Base-by-base conservation (phyloP, 768 basidiomycete genomes). In the Tricholomella constricta region DNA sequence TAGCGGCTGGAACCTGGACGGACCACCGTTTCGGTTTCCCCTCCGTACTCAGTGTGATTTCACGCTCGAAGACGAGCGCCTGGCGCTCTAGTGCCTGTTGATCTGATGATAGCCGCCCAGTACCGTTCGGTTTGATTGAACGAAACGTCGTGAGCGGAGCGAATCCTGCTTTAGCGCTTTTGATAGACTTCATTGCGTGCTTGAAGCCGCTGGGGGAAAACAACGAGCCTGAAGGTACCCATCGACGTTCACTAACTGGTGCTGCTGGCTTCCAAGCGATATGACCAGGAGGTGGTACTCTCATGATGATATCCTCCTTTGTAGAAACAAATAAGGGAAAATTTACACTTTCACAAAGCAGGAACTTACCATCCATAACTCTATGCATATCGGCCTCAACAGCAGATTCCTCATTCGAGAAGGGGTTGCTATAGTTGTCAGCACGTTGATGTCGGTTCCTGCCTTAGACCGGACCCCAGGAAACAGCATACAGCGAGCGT, bases 41-140 rank as follows among this genome's bases (percentile, higher is more conserved):
- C 50, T 59, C 65, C 9, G 70, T 53, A 10, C 59, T 46, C 15
- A 71, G 44, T 11, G 66, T 70, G 35, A 72, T 70, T 41, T 72
- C 66, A 22, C 62, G 71, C 56, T 75, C 70, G 45, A 71, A 71
- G 17, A 71, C 66, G 20, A 71, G 58, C 9, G 67, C 69, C 35
- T 70, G 63, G 26, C 67, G 67, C 53, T 61, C 57, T 20, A 57
- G 48, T 2, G 51, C 55, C 19, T 55, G 55, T 20, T 55, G 60
- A 25, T 52, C 48, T 26, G 55, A 44, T 11, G 48, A 34, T 19
- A 26, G 48, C 12, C 20, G 46, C 19, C 26, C 36, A 20, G 40
- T 43, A 0, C 23, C 14, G 14, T 17, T 52, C 7, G 51, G 25
- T 22, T 42, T 26, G n/a, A 55, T 19, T 4, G 48, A 45, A 27